These are phyloP conservation scores for Physcomitrellopsis africana DNA, from an alignment of 225 moss, liverwort and hornwort genomes.

Conservation along the genomic window DNA sequence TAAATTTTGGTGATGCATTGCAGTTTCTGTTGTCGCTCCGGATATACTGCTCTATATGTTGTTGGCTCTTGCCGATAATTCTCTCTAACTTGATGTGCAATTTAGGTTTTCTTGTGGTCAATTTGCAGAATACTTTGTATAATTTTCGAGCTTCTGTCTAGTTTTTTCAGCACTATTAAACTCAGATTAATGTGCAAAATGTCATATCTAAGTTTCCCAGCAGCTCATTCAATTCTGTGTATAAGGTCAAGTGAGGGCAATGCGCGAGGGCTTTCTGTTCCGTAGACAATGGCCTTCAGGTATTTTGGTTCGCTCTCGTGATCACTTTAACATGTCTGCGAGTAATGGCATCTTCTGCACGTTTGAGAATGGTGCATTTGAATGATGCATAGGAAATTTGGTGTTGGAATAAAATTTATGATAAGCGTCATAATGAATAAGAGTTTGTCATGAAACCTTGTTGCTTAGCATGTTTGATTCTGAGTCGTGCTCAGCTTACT, in stretches of 20 bases:
- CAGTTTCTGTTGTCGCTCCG: not conserved
- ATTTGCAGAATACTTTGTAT: slow-evolving; percentile 5
- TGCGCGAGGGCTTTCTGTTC: not conserved
- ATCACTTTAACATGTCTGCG: not conserved
- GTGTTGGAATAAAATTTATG: not conserved
- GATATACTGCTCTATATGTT: not conserved
- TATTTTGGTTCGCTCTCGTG: not conserved
- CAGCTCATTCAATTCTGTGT: not conserved
- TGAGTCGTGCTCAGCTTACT: not conserved
- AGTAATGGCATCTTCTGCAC: too few species aligned
- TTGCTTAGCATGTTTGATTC: not conserved
- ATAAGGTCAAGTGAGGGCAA: not conserved
- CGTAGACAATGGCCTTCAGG: not conserved
- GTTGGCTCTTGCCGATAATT: not conserved
- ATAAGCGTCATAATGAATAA: not conserved
- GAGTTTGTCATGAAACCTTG: slow-evolving; percentile 1
- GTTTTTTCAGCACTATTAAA: not conserved
- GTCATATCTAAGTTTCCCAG: not conserved
- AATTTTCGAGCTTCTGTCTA: not conserved
- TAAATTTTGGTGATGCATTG: not conserved
- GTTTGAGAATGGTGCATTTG: not conserved
- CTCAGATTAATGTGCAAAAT: not conserved
- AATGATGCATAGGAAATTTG: slow-evolving; percentile 11
- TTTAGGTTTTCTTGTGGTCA: not conserved
- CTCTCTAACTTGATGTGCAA: not conserved